A percentile compares a stretch with the other conserved stretches of the same genome.
Evolutionary conservation across 257 asterid genomes (phyloP).

Genomic region (Eustoma russellianum): DNA sequence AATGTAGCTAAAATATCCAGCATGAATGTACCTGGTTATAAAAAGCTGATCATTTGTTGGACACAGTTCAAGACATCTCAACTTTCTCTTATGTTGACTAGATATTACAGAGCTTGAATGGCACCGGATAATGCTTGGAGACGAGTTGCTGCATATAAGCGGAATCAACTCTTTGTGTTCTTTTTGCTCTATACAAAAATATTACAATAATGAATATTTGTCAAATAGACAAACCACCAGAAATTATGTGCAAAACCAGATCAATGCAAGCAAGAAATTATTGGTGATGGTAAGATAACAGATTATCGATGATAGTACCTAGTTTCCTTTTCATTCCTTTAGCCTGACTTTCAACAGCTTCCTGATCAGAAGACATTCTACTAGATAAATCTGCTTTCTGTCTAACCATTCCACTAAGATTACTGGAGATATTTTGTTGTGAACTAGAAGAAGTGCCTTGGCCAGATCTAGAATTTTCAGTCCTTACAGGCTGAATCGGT

Average conservation of each 20-base stretch:
- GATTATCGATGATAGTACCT: constrained; percentile 18
- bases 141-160: constrained; percentile 17
- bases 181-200: constrained; percentile 25
- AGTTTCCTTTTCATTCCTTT: constrained; percentile 28
- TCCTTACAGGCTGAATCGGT: constrained; percentile 24
- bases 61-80: constrained; percentile 38
- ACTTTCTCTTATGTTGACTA: constrained; percentile 49
- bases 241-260: neutral
- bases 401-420: constrained; percentile 11
- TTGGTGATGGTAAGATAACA: neutral
- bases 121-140: constrained; percentile 26
- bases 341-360: constrained; percentile 20
- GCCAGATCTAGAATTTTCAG: constrained; percentile 20
- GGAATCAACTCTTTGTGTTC: constrained; percentile 34
- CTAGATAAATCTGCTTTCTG: constrained; percentile 18
- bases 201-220: neutral
- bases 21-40: constrained; percentile 28
- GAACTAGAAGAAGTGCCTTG: constrained; percentile 19
- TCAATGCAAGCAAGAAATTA: constrained; percentile 1
- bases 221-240: neutral
- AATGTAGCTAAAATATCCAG: constrained; percentile 7
- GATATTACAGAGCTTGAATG: constrained; percentile 24
- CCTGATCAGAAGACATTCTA: constrained; percentile 14
- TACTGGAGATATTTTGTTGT: constrained; percentile 7
- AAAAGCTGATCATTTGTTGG: constrained; percentile 43